Conservation (phyloP, 2,329 filamentous ascomycete species). For the Cladosporium sp. region DNA sequence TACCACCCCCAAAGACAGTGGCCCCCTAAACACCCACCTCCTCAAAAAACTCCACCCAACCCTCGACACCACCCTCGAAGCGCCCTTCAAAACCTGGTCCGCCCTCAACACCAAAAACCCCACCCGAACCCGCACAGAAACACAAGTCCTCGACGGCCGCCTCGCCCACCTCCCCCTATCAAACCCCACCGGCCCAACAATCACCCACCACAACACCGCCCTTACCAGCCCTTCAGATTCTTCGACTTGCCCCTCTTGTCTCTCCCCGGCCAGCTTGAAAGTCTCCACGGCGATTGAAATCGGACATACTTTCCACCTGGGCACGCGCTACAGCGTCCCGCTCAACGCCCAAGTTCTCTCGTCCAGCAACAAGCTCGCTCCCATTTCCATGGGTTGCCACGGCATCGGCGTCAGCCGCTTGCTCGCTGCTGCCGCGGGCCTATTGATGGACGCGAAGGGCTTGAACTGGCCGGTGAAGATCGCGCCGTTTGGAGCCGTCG, state of each 20-base stretch:
- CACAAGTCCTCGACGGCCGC: slow-evolving; percentile 22
- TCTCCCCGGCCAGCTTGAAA: slow-evolving; percentile 57
- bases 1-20: slow-evolving; percentile 42
- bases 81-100: slow-evolving; percentile 34
- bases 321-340: slow-evolving; percentile 80
- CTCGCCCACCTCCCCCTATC: slow-evolving; percentile 11
- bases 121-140: slow-evolving; percentile 19
- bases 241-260: slow-evolving; percentile 73
- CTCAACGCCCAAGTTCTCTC: slow-evolving; percentile 63
- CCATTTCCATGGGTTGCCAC: slow-evolving; percentile 93
- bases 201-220: slow-evolving; percentile 49
- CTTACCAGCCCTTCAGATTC: slow-evolving; percentile 66
- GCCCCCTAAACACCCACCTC: slow-evolving; percentile 58
- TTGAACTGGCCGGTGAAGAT: slow-evolving; percentile 87
- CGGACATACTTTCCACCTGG: slow-evolving; percentile 92
- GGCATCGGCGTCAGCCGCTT: slow-evolving; percentile 92
- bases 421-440: slow-evolving; percentile 80
- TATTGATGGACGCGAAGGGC: slow-evolving; percentile 68
- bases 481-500: slow-evolving; percentile 76
- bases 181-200: neutral
- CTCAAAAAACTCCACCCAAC: slow-evolving; percentile 67
- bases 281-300: slow-evolving; percentile 79
- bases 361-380: slow-evolving; percentile 44
- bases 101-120: slow-evolving; percentile 16
- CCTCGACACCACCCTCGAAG: slow-evolving; percentile 70